A percentile compares a stretch with the other conserved stretches of the same genome.
Evolutionary conservation across 805 yeast species (phyloP).

Genomic region (Candida fluviatilis): DNA sequence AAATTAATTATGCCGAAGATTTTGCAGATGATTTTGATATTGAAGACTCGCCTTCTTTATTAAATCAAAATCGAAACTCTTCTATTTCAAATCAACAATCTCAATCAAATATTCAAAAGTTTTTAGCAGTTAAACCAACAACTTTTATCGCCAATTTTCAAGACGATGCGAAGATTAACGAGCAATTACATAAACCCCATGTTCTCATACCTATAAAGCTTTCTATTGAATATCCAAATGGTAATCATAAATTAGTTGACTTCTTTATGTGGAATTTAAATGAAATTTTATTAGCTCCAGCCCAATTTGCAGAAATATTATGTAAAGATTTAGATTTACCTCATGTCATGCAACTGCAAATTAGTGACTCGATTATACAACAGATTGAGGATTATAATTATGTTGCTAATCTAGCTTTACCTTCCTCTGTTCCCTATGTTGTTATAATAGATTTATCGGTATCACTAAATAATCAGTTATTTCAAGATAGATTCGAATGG

Average conservation of each 20-base stretch:
- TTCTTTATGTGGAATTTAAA: conserved; percentile 71
- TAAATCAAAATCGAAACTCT: conserved; percentile 2
- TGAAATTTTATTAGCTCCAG: conserved; percentile 66
- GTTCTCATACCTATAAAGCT: conserved; percentile 64
- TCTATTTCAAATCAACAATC: conserved; percentile 10
- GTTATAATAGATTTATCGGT: conserved; percentile 80
- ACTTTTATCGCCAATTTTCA: conserved; percentile 19
- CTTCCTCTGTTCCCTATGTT: conserved; percentile 53
- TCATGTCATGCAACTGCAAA: conserved; percentile 53
- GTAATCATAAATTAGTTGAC: conserved; percentile 49
- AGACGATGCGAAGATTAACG: conserved; percentile 17
- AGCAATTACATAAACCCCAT: conserved; percentile 33
- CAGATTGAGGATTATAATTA: conserved; percentile 76
- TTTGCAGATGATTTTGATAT: conserved; percentile 49
- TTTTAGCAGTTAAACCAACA: conserved; percentile 20
- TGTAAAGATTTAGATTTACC: conserved; percentile 85
- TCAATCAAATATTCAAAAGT: conserved; percentile 20
- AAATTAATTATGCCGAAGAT: conserved; percentile 75
- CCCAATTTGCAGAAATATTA: conserved; percentile 67
- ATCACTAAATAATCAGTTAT: conserved; percentile 75
- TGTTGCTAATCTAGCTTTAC: conserved; percentile 61
- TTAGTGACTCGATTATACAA: conserved; percentile 67
- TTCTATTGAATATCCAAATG: conserved; percentile 54
- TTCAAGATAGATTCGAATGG: conserved; percentile 95
- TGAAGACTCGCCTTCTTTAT: conserved; percentile 24